These are phyloP conservation scores for Eucalyptus curtisii DNA, from an alignment of 345 rosid genomes.

Conservation along the genomic window DNA sequence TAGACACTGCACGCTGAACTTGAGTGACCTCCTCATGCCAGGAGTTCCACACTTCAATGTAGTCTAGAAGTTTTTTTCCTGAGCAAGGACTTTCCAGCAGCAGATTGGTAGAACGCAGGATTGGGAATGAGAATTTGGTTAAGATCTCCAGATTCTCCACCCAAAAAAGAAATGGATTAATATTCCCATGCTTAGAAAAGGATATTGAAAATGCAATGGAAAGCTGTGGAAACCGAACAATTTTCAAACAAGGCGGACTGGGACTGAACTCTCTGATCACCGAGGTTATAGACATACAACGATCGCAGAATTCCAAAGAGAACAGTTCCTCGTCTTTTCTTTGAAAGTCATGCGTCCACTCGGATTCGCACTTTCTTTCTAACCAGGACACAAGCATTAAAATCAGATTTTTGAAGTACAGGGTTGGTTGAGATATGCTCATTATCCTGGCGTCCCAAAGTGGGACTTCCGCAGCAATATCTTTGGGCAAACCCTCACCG, in stretches of 20 bases:
- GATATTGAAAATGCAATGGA: too few species aligned
- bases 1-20: not conserved
- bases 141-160: not conserved
- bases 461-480: not conserved
- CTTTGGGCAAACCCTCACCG: rapidly evolving
- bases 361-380: not conserved
- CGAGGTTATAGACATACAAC: too few species aligned
- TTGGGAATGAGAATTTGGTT: not conserved
- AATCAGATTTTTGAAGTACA: not conserved
- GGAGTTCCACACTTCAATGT: not conserved
- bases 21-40: not conserved
- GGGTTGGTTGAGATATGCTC: not conserved
- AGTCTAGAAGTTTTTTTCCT: not conserved
- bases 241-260: too few species aligned
- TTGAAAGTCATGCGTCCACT: not conserved
- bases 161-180: rapidly evolving
- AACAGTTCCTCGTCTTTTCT: not conserved
- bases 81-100: not conserved
- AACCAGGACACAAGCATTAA: not conserved
- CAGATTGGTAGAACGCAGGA: not conserved
- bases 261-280: too few species aligned
- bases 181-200: rapidly evolving
- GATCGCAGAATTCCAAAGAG: too few species aligned
- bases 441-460: not conserved
- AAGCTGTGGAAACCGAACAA: too few species aligned